Evolutionary conservation across 2,329 filamentous ascomycete species (phyloP).

Genomic region (Didymella pinodella): DNA sequence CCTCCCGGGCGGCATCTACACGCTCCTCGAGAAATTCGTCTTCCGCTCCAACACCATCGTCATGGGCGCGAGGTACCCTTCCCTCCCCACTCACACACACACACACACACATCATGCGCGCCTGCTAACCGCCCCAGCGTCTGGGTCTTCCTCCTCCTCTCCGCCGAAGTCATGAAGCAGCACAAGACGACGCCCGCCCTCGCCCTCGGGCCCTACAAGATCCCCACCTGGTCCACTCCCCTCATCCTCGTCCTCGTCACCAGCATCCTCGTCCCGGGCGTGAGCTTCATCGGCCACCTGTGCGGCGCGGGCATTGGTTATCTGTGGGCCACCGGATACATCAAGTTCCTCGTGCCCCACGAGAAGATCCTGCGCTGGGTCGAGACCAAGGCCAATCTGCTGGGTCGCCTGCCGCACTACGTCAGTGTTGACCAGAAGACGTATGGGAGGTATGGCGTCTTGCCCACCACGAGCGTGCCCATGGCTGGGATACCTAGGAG

Average conservation of each 20-base stretch:
- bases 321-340: constrained; percentile 84
- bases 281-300: constrained; percentile 85
- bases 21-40: constrained; percentile 77
- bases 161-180: constrained; percentile 84
- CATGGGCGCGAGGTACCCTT: constrained; percentile 78
- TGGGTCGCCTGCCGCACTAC: constrained; percentile 86
- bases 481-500: constrained; percentile 36
- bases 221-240: constrained; percentile 92
- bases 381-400: constrained; percentile 84
- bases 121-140: constrained; percentile 64
- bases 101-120: no score
- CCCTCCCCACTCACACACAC: neutral
- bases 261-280: constrained; percentile 78
- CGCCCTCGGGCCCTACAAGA: constrained; percentile 68
- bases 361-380: constrained; percentile 88
- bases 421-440: constrained; percentile 96
- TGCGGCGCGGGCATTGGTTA: constrained; percentile 87
- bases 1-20: constrained; percentile 82
- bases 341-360: constrained; percentile 87
- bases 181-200: constrained; percentile 63
- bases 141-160: constrained; percentile 90
- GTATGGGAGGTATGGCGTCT: constrained; percentile 87
- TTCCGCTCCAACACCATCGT: constrained; percentile 75
- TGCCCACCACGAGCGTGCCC: constrained; percentile 62
- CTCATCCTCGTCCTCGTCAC: constrained; percentile 78